These are phyloP conservation scores for Priceomyces medius DNA, from an alignment of 805 yeast species.

Conservation along the genomic window DNA sequence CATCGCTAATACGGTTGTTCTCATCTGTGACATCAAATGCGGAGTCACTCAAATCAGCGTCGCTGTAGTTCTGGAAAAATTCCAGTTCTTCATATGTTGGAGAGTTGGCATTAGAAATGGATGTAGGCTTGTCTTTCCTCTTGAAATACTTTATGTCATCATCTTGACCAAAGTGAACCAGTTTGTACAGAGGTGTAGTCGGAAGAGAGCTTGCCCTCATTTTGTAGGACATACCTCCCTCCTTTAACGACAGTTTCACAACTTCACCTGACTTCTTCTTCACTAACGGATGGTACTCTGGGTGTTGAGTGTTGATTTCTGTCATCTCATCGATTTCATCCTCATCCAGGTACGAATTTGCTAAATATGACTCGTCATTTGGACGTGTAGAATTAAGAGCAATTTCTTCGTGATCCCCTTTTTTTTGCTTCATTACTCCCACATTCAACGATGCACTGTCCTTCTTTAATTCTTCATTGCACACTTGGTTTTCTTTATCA, in stretches of 20 bases:
- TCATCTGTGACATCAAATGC: slow-evolving; percentile 13
- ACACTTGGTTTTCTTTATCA: no score
- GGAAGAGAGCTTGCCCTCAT: slow-evolving; percentile 39
- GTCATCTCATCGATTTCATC: neutral
- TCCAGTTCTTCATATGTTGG: slow-evolving; percentile 37
- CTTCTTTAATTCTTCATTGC: no score
- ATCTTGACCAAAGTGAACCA: slow-evolving; percentile 76
- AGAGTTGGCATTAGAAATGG: slow-evolving; percentile 67
- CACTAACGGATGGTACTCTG: slow-evolving; percentile 38
- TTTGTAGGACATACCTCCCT: slow-evolving; percentile 29
- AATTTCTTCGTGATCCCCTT: no score
- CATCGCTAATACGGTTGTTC: slow-evolving; percentile 24
- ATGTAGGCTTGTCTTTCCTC: slow-evolving; percentile 70
- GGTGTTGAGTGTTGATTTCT: neutral
- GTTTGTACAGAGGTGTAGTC: slow-evolving; percentile 57
- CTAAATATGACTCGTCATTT: neutral
- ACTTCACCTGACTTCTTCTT: slow-evolving; percentile 89
- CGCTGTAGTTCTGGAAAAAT: neutral
- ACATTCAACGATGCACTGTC: no score
- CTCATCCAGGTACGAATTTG: neutral
- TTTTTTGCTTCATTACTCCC: no score
- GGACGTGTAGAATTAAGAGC: neutral
- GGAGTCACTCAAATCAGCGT: slow-evolving; percentile 3
- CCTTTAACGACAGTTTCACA: slow-evolving; percentile 70
- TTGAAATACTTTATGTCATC: slow-evolving; percentile 71